Evolutionary conservation across 495 filamentous ascomycete genomes (phyloP), one percentile per base, ranked within the genome.

Genomic region (Tuber brumale): DNA sequence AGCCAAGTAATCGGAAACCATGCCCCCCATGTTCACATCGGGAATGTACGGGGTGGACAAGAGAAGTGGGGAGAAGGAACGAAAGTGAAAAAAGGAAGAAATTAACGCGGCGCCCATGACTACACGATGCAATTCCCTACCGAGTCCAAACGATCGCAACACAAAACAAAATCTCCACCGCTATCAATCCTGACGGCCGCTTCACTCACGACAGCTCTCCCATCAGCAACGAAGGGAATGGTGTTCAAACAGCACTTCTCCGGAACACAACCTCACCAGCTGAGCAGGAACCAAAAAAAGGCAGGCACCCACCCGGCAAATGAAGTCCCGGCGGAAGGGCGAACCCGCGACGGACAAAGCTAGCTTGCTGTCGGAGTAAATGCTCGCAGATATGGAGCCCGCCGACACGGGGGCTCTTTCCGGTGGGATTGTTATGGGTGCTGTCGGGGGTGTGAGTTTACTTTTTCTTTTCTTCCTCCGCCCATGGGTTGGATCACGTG

Each of bases 361-460:
- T 18, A 41, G 45, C n/a, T 61, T 70, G 12, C 46, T 76, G 7
- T 31, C 71, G 19, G 8, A 66, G 46, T 73, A 70, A 76, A 1
- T 76, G 73, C 41, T 41, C 57, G 8, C 42, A 31, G 19, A 76
- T 80, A 44, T 79, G 70, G 78, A 69, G 69, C 23, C 42, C 78
- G 41, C 23, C 39, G 3, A 45, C 78, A 16, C 19, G 46, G 5
- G 8, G 71, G 46, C 35, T 37, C 71, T 41, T 79, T 71, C 48
- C 73, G 73, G 78, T 48, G 70, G 1, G 73, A 76, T 69, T 76
- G 70, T 21, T 73, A 76, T 39, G 78, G 73, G 73, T 73, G 70
- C 51, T 76, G 77, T 48, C 61, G 73, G 18, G 75, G 76, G 46
- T 73, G 77, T 80, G 44, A 79, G 76, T n/a, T 23, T 14, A 23